A percentile compares a stretch with the other conserved stretches of the same genome.
Evolutionary conservation across 2,329 filamentous ascomycete species (phyloP).

Genomic region (Aspergillus tanneri): DNA sequence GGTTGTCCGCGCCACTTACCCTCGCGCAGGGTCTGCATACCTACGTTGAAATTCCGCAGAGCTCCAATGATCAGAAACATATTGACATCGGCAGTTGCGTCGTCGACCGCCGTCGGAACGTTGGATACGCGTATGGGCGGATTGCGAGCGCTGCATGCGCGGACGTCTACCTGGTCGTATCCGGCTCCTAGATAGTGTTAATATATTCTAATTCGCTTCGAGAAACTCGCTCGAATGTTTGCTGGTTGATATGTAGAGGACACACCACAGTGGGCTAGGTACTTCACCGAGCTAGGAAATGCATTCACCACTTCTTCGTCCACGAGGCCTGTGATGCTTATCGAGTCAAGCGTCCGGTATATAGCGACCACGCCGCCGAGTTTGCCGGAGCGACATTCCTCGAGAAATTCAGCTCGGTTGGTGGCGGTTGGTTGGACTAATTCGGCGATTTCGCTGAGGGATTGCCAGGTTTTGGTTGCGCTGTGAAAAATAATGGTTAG

Average conservation of each 20-base stretch:
- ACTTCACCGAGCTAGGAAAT: conserved; percentile 40
- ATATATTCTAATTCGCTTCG: not conserved
- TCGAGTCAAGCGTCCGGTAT: conserved; percentile 70
- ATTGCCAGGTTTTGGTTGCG: conserved; percentile 64
- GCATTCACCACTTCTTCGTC: conserved; percentile 67
- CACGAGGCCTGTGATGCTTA: conserved; percentile 64
- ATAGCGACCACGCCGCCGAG: conserved; percentile 65
- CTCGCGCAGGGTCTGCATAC: conserved; percentile 64
- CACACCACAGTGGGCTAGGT: conserved; percentile 43
- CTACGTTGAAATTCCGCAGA: conserved; percentile 68
- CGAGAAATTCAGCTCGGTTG: conserved; percentile 65
- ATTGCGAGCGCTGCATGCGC: conserved; percentile 65
- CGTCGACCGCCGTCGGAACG: conserved; percentile 75
- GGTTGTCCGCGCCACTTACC: conserved; percentile 65
- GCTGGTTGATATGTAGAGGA: too few species aligned
- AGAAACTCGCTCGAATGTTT: not conserved
- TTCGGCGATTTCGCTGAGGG: conserved; percentile 63
- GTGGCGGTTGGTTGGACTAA: conserved; percentile 61
- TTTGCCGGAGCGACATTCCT: conserved; percentile 63
- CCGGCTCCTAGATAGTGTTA: conserved; percentile 61
- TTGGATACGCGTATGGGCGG: conserved; percentile 69
- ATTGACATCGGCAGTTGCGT: conserved; percentile 77
- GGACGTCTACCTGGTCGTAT: conserved; percentile 78
- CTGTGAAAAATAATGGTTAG: conserved; percentile 22
- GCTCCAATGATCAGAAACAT: conserved; percentile 81